Evolutionary conservation across 495 filamentous ascomycete species (phyloP).

Genomic region (Penicillium psychrofluorescens): DNA sequence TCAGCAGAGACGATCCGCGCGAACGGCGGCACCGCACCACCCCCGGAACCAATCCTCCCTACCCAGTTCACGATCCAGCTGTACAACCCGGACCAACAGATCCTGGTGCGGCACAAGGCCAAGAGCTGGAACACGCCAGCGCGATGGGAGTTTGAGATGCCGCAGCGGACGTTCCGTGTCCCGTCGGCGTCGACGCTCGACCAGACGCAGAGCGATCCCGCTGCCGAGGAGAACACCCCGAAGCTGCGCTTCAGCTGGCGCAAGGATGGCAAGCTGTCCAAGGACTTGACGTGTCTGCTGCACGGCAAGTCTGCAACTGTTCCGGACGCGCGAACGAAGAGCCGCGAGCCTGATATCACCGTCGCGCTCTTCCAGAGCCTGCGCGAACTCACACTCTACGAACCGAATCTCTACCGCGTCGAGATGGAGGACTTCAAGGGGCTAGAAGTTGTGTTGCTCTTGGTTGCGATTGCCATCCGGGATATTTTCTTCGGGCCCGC

Average conservation of each 20-base stretch:
- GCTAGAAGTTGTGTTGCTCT: conserved; percentile 78
- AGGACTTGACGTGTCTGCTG: conserved; percentile 75
- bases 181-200: conserved; percentile 74
- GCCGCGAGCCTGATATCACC: conserved; percentile 89
- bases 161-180: conserved; percentile 72
- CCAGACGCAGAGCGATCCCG: conserved; percentile 60
- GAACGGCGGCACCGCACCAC: conserved; percentile 60
- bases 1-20: conserved; percentile 72
- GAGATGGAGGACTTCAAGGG: conserved; percentile 95
- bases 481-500: conserved; percentile 72
- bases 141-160: conserved; percentile 89
- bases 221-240: conserved; percentile 62
- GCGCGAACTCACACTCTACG: conserved; percentile 76
- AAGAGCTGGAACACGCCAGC: conserved; percentile 72
- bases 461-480: conserved; percentile 75
- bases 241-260: conserved; percentile 86
- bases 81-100: conserved; percentile 87
- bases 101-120: conserved; percentile 60
- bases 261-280: conserved; percentile 78
- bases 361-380: conserved; percentile 68
- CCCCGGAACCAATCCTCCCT: conserved; percentile 71
- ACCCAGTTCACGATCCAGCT: conserved; percentile 75
- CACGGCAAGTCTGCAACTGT: conserved; percentile 62
- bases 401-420: conserved; percentile 82
- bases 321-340: conserved; percentile 60